Evolutionary conservation across 129 eudicot genomes (phyloP).

Genomic region (Escallonia rubra): DNA sequence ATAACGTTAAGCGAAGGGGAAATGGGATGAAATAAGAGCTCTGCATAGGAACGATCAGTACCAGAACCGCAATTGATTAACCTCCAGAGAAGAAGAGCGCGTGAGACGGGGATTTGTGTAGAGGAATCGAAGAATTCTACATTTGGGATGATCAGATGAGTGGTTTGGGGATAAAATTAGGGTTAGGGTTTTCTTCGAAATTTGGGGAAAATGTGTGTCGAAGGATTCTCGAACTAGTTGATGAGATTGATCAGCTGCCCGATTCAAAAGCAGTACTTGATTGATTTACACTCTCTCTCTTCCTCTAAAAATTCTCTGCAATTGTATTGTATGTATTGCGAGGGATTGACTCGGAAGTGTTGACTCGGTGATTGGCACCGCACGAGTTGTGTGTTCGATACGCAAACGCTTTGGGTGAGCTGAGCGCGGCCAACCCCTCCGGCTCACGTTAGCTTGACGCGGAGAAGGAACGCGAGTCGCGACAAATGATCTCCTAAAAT

Average conservation of each 20-base stretch:
- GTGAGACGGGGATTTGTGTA: conserved; percentile 22
- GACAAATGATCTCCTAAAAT: too few species aligned
- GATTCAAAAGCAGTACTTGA: conserved; percentile 6
- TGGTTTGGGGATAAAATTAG: conserved; percentile 31
- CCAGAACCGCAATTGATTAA: conserved; percentile 18
- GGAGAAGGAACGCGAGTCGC: not conserved
- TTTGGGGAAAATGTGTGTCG: conserved; percentile 27
- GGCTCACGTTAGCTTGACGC: conserved; percentile 13
- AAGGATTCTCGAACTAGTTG: conserved; percentile 14
- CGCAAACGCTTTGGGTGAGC: too few species aligned
- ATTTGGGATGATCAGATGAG: conserved; percentile 25
- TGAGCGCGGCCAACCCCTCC: not conserved
- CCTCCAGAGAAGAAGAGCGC: conserved; percentile 50
- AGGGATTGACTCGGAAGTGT: conserved; percentile 28
- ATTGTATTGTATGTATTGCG: conserved; percentile 6
- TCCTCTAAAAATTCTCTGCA: not conserved
- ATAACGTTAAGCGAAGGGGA: not conserved
- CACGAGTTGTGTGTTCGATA: conserved; percentile 6
- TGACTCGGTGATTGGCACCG: conserved; percentile 29
- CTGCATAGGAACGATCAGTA: not conserved
- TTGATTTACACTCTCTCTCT: conserved; percentile 3
- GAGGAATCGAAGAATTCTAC: conserved; percentile 22
- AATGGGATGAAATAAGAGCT: not conserved
- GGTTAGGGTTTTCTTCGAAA: conserved; percentile 70
- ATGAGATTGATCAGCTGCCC: conserved; percentile 16